phyloP scores from a whole-genome alignment of 179 eudicot genomes.

The Pouteria campechiana region DNA sequence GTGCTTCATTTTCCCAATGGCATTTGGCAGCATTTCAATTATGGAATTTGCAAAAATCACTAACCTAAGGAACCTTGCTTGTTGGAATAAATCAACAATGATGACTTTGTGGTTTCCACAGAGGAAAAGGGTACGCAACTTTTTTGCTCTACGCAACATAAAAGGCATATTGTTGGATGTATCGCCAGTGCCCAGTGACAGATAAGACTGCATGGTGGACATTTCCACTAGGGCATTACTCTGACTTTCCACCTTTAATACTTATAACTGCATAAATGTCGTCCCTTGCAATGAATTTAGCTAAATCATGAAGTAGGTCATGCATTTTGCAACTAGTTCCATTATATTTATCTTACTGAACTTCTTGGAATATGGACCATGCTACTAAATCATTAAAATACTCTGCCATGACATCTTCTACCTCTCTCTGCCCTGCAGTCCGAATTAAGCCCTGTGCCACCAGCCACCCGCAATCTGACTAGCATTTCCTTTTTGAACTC shows the following conservation, averaged over 20 bases:
- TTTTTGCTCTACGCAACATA: background rate
- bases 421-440: background rate
- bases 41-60: slow-evolving; percentile 1
- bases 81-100: background rate
- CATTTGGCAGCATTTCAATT: background rate
- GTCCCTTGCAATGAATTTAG: background rate
- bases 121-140: slow-evolving; percentile 4
- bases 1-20: slow-evolving; percentile 6
- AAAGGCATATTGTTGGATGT: background rate
- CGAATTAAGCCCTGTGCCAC: slow-evolving; percentile 12
- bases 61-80: background rate
- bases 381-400: slow-evolving; percentile 1
- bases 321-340: slow-evolving; percentile 5
- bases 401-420: slow-evolving; percentile 4
- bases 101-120: background rate
- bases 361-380: slow-evolving; percentile 10
- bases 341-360: background rate
- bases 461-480: slow-evolving; percentile 14
- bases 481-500: slow-evolving; percentile 1
- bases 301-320: slow-evolving; percentile 12
- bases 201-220: background rate
- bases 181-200: background rate
- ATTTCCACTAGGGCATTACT: no score
- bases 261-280: background rate
- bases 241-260: background rate